Percentiles rank a stretch among this genome's conserved stretches.
Evolutionary conservation across 208 protist genomes (phyloP).

Genomic region (Trypanosoma cruzi): DNA sequence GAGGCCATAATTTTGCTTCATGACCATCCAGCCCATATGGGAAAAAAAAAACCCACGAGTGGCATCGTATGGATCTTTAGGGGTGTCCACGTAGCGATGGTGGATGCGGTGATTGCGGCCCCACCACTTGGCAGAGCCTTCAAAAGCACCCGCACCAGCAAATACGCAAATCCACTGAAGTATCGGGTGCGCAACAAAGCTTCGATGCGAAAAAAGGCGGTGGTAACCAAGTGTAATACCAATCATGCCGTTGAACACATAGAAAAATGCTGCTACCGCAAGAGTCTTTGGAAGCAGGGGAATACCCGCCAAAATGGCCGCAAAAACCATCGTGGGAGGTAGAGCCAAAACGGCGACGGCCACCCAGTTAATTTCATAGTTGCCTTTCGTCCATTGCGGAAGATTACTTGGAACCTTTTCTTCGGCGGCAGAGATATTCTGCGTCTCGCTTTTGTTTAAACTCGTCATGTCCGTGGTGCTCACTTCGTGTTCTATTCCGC

Average conservation of each 20-base stretch:
- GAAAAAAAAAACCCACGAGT: conserved; percentile 89
- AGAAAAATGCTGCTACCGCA: conserved; percentile 59
- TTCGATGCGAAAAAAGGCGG: conserved; percentile 89
- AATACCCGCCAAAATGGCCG: conserved; percentile 43
- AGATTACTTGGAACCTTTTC: conserved; percentile 46
- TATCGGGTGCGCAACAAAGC: conserved; percentile 61
- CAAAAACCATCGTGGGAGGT: conserved; percentile 40
- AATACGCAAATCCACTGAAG: conserved; percentile 81
- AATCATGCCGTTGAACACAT: conserved; percentile 85
- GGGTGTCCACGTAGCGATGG: conserved; percentile 91
- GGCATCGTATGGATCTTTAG: conserved; percentile 92
- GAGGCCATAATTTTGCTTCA: conserved; percentile 90
- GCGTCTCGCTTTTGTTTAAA: background rate
- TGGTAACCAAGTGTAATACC: conserved; percentile 93
- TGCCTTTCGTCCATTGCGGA: conserved; percentile 56
- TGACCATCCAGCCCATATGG: conserved; percentile 93
- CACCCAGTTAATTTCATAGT: conserved; percentile 85
- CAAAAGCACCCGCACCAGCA: conserved; percentile 83
- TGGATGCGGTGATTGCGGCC: conserved; percentile 92
- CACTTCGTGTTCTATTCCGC: conserved; percentile 10
- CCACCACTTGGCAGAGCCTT: conserved; percentile 93
- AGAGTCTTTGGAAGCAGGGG: conserved; percentile 78
- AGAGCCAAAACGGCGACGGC: conserved; percentile 63
- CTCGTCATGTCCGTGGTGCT: background rate
- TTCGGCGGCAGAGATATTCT: conserved; percentile 1